Evolutionary conservation across 192 early-diverging fungal genomes (phyloP), one percentile per base, ranked within the genome.

Genomic region (Backusella tuberculispora): DNA sequence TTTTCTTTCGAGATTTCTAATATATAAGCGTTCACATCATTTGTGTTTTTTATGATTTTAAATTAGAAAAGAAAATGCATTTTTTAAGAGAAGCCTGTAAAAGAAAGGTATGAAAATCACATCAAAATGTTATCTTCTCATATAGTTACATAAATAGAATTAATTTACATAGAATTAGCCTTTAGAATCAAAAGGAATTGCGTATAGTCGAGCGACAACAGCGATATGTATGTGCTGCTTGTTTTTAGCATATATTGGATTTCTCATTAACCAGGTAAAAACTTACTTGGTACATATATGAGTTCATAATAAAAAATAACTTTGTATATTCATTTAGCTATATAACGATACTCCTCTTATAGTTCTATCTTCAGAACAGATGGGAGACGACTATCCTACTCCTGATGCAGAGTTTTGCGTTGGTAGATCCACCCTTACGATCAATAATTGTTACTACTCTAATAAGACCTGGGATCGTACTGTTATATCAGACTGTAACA

Each of bases 331-430:
- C 5, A 21, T 12, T 21, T 71, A 71, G 69, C 5, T 71, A 17
- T 29, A 50, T n/a, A 2, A 48, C 6, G 69, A 71, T 50, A 37
- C n/a, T 9, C 69, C 69, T n/a, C 44, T 71, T 34, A 24, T 71
- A 17, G 13, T 37, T n/a, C 29, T n/a, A 29, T 53, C 69, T 9
- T 6, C 29, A 17, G 69, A 71, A 15, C 3, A 12, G 6, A 19
- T 71, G 8, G 9, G 15, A 17, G 34, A 21, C 1, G 40, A 53
- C n/a, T 14, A 29, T 15, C 9, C 21, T 19, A 43, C 71, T 17
- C 71, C 71, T 2, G 71, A 72, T 72, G 60, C 60, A 37, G 50
- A 72, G 21, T 15, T 72, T n/a, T 72, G 71, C 42, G 50, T 21
- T 9, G 43, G 42, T 38, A 24, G 41, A 0, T 60, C 71, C n/a